Conservation (phyloP, 1,139 yeast species). For the Magnusiomyces ingens region DNA sequence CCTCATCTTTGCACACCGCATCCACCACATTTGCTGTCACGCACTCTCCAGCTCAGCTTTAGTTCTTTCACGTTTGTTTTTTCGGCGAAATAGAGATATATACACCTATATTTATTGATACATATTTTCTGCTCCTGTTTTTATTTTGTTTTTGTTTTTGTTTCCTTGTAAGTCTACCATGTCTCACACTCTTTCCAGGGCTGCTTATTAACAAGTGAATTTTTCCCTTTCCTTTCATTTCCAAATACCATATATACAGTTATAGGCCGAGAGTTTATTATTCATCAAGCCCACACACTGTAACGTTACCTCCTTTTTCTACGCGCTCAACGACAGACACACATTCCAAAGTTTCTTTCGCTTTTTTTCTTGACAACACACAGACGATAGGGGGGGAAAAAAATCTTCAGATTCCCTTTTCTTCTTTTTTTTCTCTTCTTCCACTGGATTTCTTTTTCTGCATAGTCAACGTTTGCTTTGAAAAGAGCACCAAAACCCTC, state of each 20-base stretch:
- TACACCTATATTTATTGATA: no score
- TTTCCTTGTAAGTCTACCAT: constrained; percentile 3
- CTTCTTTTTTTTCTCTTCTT: not conserved
- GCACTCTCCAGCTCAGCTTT: no score
- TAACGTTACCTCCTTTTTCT: not conserved
- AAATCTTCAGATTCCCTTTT: not conserved
- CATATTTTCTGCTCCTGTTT: not conserved
- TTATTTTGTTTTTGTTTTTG: not conserved
- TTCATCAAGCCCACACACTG: no score
- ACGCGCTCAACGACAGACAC: not conserved
- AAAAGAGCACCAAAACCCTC: no score
- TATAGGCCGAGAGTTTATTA: constrained; percentile 2
- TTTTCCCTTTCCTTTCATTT: no score
- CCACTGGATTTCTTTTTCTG: no score
- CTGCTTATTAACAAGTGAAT: not conserved
- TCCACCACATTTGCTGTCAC: not conserved
- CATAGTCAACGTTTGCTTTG: no score
- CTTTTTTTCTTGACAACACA: not conserved
- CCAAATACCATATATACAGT: no score
- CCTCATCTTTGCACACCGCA: not conserved
- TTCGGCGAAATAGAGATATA: no score
- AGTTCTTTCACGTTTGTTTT: no score
- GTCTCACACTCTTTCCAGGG: constrained; percentile 6
- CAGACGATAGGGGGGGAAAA: not conserved
- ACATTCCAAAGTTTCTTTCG: not conserved